Conservation (phyloP, 1,284 basidiomycete genomes). For the Cerrena zonata region DNA sequence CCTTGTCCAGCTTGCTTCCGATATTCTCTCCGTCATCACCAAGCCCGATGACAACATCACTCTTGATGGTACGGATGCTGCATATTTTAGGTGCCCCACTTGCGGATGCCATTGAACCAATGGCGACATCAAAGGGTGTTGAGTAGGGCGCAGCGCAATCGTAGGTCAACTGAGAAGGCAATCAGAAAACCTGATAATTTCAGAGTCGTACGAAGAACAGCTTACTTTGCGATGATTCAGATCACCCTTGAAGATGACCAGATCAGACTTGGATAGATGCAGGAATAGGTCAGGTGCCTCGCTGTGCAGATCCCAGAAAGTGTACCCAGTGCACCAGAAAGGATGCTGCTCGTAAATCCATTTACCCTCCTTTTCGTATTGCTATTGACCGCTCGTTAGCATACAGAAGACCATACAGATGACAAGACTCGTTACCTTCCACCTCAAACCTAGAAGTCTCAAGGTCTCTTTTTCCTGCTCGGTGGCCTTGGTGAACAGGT, state of each 20-base stretch:
- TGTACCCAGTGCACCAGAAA: constrained; percentile 95
- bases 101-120: constrained; percentile 87
- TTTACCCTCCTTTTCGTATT: constrained; percentile 89
- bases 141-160: constrained; percentile 89
- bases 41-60: constrained; percentile 73
- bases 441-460: constrained; percentile 75
- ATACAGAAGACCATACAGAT: constrained; percentile 1
- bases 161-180: constrained; percentile 60
- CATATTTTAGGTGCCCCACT: constrained; percentile 85
- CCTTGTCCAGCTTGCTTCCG: constrained; percentile 78
- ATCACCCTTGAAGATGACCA: constrained; percentile 96
- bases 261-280: constrained; percentile 83
- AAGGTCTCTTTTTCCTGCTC: constrained; percentile 82
- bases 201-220: background rate
- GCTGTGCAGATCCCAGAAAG: constrained; percentile 85
- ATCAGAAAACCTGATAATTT: background rate
- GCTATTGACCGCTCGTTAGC: constrained; percentile 33
- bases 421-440: constrained; percentile 61
- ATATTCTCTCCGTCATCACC: constrained; percentile 59
- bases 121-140: constrained; percentile 87
- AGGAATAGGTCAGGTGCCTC: constrained; percentile 94
- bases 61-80: constrained; percentile 84
- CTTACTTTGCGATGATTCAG: constrained; percentile 54
- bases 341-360: constrained; percentile 97
- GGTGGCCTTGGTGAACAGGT: constrained; percentile 77